Evolutionary conservation across 768 basidiomycete genomes (phyloP).

Genomic region (Tylopilus felleus): DNA sequence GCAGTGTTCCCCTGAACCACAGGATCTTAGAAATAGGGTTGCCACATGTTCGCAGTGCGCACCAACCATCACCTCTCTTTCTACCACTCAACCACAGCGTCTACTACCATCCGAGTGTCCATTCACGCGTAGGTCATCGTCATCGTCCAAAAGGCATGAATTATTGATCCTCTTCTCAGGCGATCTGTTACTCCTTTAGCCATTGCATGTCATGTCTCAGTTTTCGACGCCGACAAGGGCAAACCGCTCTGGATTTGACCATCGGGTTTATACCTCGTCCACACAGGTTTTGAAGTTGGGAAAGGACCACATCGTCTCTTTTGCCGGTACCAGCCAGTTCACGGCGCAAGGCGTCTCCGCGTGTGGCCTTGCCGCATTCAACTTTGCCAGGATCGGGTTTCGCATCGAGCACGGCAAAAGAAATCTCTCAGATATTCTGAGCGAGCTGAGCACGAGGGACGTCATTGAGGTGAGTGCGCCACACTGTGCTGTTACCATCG

Average conservation of each 20-base stretch:
- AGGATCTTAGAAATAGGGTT: background rate
- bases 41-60: too few relatives aligned
- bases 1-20: background rate
- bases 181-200: background rate
- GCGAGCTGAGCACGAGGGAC: conserved; percentile 21
- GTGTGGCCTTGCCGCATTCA: conserved; percentile 66
- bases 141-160: background rate
- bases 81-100: background rate
- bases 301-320: conserved; percentile 41
- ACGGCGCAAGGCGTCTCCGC: conserved; percentile 43
- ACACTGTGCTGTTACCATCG: background rate
- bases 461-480: conserved; percentile 24
- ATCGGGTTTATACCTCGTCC: background rate
- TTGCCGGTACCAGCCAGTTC: conserved; percentile 57
- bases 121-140: background rate
- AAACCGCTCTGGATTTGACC: background rate
- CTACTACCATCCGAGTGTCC: background rate
- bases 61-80: background rate
- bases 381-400: conserved; percentile 55
- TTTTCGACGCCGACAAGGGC: background rate
- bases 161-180: background rate
- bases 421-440: conserved; percentile 14
- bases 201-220: conserved; percentile 3
- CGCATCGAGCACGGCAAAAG: conserved; percentile 15
- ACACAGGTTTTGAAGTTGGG: conserved; percentile 23